phyloP scores from a whole-genome alignment of 2,329 filamentous ascomycete species.

The Ilyonectria destructans region DNA sequence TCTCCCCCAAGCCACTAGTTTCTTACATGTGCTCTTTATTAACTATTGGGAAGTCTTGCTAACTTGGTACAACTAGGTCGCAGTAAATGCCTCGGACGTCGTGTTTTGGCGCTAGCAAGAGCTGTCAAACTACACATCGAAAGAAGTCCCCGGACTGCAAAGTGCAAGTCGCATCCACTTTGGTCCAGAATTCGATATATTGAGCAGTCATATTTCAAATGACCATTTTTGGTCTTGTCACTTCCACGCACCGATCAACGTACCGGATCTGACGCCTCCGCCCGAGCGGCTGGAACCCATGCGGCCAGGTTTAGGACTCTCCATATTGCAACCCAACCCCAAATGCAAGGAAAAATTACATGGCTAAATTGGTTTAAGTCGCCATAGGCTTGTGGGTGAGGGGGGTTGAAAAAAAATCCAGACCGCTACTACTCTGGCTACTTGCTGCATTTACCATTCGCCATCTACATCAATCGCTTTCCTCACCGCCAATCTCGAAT shows the following conservation, averaged over 20 bases:
- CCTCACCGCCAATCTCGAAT: conserved; percentile 18
- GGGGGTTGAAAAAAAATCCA: conserved; percentile 24
- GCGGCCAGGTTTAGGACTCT: background rate
- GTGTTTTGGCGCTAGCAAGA: background rate
- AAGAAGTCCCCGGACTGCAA: background rate
- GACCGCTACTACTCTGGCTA: background rate
- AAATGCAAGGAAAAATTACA: background rate
- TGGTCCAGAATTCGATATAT: background rate
- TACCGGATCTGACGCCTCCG: conserved; percentile 6
- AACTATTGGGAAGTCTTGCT: background rate
- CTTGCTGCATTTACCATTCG: background rate
- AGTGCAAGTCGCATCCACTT: background rate
- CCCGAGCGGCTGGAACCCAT: conserved; percentile 14
- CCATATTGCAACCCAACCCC: conserved; percentile 21
- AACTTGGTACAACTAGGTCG: background rate
- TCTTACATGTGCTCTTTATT: background rate
- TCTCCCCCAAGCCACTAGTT: background rate
- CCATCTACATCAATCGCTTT: background rate
- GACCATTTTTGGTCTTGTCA: background rate
- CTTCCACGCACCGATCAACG: conserved; percentile 9
- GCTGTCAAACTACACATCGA: background rate
- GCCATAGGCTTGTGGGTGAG: background rate
- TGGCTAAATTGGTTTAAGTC: background rate
- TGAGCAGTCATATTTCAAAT: background rate
- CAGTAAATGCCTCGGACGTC: background rate